Percentiles rank a stretch among this genome's conserved stretches.
These are phyloP conservation scores for Trifolium fragiferum DNA, from an alignment of 306 rosid species.

Conservation along the genomic window DNA sequence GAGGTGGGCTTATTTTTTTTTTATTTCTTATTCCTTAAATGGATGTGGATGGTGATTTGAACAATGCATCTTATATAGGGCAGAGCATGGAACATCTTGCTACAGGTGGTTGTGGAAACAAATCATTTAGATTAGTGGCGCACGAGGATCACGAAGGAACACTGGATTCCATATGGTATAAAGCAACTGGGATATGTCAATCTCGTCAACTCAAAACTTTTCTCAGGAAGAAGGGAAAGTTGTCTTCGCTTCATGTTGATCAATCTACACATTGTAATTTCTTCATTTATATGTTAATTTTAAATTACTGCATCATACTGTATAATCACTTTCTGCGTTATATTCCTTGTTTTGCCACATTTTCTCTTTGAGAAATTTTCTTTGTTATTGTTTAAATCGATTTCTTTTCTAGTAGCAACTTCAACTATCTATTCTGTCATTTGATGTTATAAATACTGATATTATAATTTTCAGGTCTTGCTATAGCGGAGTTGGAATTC, in stretches of 20 bases:
- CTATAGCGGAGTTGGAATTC: slow-evolving; percentile 77
- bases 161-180: slow-evolving; percentile 76
- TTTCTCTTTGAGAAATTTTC: neutral
- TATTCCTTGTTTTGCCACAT: slow-evolving; percentile 7
- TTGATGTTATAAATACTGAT: neutral
- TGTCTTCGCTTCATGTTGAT: slow-evolving; percentile 64
- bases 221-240: slow-evolving; percentile 75
- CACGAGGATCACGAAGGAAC: slow-evolving; percentile 64
- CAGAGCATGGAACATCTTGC: slow-evolving; percentile 50
- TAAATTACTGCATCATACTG: neutral
- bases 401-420: slow-evolving; percentile 28
- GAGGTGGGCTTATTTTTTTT: slow-evolving; percentile 45
- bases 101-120: slow-evolving; percentile 44
- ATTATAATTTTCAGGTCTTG: slow-evolving; percentile 59
- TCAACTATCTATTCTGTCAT: slow-evolving; percentile 12
- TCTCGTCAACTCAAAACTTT: slow-evolving; percentile 66
- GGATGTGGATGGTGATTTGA: slow-evolving; percentile 43
- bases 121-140: slow-evolving; percentile 45
- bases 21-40: slow-evolving; percentile 25
- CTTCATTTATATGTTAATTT: neutral
- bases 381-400: slow-evolving; percentile 17
- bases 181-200: slow-evolving; percentile 69
- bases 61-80: slow-evolving; percentile 43
- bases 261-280: slow-evolving; percentile 48
- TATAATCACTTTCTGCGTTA: slow-evolving; percentile 1